Percentiles rank a stretch among this genome's conserved stretches.
phyloP scores from a whole-genome alignment of 805 yeast species.

The Cyberlindnera meyerae region DNA sequence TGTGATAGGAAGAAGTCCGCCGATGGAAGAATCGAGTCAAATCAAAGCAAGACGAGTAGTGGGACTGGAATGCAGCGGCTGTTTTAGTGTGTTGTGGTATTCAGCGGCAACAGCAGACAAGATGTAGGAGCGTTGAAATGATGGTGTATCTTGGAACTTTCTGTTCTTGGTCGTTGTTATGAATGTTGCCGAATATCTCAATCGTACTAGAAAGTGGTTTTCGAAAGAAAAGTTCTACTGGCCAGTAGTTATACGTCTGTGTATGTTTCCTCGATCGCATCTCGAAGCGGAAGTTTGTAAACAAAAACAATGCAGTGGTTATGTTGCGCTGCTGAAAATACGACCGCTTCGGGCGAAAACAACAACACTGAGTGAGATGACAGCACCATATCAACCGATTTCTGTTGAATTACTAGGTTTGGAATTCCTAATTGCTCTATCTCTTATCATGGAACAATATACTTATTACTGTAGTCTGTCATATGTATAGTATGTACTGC shows the following conservation, averaged over 20 bases:
- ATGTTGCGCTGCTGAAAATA: slow-evolving; percentile 9
- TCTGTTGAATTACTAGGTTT: too few relatives aligned
- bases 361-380: slow-evolving; percentile 16
- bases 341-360: slow-evolving; percentile 7
- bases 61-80: neutral
- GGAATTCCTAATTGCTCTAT: too few relatives aligned
- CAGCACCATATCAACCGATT: too few relatives aligned
- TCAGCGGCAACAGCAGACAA: slow-evolving; percentile 1
- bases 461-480: neutral
- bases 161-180: too few relatives aligned
- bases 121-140: too few relatives aligned
- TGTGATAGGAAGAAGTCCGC: too few relatives aligned
- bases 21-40: neutral
- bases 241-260: slow-evolving; percentile 11
- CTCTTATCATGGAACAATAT: too few relatives aligned
- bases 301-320: slow-evolving; percentile 21
- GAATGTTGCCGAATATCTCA: too few relatives aligned
- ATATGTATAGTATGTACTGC: neutral
- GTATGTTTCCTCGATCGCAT: slow-evolving; percentile 13
- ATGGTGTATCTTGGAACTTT: too few relatives aligned
- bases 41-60: too few relatives aligned
- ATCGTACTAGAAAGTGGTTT: too few relatives aligned
- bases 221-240: neutral
- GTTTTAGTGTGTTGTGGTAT: slow-evolving; percentile 1
- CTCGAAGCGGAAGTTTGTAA: slow-evolving; percentile 24